These are phyloP conservation scores for Trichocladium uniseriatum DNA, from an alignment of 495 filamentous ascomycete species.

Conservation along the genomic window DNA sequence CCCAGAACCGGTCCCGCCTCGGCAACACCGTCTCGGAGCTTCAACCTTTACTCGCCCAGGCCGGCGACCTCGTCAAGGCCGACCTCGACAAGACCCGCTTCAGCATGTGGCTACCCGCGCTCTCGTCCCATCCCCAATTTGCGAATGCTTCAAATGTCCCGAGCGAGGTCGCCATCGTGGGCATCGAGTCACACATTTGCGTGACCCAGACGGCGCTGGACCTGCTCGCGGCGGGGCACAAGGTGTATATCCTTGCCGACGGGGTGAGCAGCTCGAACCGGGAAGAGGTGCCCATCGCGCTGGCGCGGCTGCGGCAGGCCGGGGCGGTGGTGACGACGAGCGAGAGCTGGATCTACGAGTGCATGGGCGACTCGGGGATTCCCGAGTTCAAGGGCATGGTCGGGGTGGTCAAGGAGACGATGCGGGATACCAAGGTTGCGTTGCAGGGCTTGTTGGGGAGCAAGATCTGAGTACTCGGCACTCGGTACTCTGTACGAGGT, in stretches of 20 bases:
- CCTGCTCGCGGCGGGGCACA: conserved; percentile 60
- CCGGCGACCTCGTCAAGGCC: conserved; percentile 32
- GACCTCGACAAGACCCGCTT: conserved; percentile 81
- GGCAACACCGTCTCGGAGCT: conserved; percentile 72
- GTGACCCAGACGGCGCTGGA: conserved; percentile 88
- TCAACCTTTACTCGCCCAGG: conserved; percentile 22
- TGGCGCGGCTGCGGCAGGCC: conserved; percentile 62
- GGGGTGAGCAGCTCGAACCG: conserved; percentile 78
- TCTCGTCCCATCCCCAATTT: conserved; percentile 31
- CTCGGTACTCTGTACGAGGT: not conserved
- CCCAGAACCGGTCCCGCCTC: conserved; percentile 66
- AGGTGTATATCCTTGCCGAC: conserved; percentile 85
- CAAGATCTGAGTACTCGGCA: conserved; percentile 51
- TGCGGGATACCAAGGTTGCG: conserved; percentile 52
- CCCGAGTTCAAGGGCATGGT: conserved; percentile 66
- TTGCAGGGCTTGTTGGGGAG: conserved; percentile 56
- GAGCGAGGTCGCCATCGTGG: conserved; percentile 56
- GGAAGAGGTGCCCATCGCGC: conserved; percentile 70
- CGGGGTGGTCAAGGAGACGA: conserved; percentile 69
- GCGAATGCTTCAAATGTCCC: no score
- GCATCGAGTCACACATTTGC: conserved; percentile 92
- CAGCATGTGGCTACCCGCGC: conserved; percentile 58
- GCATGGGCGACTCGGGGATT: conserved; percentile 76
- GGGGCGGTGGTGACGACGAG: conserved; percentile 78
- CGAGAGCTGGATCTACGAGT: conserved; percentile 89